phyloP scores from a whole-genome alignment of 495 filamentous ascomycete species.

The Aspergillus taichungensis region DNA sequence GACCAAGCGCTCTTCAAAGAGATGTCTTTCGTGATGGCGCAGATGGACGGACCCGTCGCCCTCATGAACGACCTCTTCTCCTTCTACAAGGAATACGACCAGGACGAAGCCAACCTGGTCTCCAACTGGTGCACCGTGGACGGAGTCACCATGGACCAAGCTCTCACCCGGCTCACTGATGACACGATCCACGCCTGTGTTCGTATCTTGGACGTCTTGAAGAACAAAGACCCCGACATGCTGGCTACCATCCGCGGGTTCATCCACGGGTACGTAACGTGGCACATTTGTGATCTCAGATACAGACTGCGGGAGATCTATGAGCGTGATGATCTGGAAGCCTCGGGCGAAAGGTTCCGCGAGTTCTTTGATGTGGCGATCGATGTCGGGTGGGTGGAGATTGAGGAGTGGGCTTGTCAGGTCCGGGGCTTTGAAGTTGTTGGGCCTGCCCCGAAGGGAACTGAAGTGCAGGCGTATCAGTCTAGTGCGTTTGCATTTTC shows the following conservation, averaged over 20 bases:
- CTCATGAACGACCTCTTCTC: neutral
- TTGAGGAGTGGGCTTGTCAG: too few species aligned
- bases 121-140: neutral
- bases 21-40: neutral
- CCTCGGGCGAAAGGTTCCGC: too few species aligned
- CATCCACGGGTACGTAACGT: neutral
- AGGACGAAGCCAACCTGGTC: neutral
- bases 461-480: too few species aligned
- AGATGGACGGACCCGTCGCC: neutral
- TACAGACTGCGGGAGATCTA: neutral
- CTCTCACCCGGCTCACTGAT: neutral
- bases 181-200: neutral
- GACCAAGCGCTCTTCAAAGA: neutral
- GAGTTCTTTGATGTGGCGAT: too few species aligned
- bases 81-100: slow-evolving; percentile 1
- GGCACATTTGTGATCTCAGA: neutral
- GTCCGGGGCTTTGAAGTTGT: too few species aligned
- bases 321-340: too few species aligned
- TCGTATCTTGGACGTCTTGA: neutral
- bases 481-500: too few species aligned
- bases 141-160: neutral
- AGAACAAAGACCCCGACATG: neutral
- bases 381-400: too few species aligned
- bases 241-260: neutral
- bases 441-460: too few species aligned